Base-by-base conservation (phyloP, 148 eudicot genomes). In the Gaultheria prostrata region DNA sequence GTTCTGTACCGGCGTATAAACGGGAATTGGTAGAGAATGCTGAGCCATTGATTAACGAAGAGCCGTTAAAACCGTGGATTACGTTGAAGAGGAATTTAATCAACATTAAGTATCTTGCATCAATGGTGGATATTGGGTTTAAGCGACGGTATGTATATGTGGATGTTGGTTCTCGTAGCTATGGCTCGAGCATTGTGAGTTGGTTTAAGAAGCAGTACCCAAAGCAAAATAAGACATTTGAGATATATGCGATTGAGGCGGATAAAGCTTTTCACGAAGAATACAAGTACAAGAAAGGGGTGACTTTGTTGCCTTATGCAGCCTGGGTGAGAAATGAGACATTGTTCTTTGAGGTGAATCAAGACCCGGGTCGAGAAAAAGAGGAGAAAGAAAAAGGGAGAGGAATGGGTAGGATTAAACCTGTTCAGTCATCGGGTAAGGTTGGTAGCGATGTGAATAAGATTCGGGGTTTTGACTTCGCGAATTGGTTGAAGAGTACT, bases 121-220 rank as follows among this genome's bases (percentile, higher is more conserved):
- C 93, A 13, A 89, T 93, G 96, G 99, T 87, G 53, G 98, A 97
- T 80, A 90, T 97, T 76, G 93, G 89, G 84, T 97, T 92, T 57
- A 94, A 93, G 91, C 80, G 82, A 26, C 88, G 93, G 76, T 97
- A 94, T 72, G 90, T 94, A 74, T 97, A 93, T 72, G 91, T 97
- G 32, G 99, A 97, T 88, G 99, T 97, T 76, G 99, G 99, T 35
- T 90, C 98, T 15, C 86, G 98, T 82, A 94, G 99, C 83, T 96
- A 96, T 45, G 98, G 99, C 48, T 96, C 99, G n/a, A 96, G 99
- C 78, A 96, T 96, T 65, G 97, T 90, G 56, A 91, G 99, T 63
- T 96, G 99, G 99, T 96, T 96, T 48, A 91, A 90, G 85, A 96
- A 96, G 82, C 97, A 94, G 33, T 96, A 96, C 80, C 99, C 99